Evolutionary conservation across 2,329 filamentous ascomycete species (phyloP).

Genomic region (Aspergillus sojae): DNA sequence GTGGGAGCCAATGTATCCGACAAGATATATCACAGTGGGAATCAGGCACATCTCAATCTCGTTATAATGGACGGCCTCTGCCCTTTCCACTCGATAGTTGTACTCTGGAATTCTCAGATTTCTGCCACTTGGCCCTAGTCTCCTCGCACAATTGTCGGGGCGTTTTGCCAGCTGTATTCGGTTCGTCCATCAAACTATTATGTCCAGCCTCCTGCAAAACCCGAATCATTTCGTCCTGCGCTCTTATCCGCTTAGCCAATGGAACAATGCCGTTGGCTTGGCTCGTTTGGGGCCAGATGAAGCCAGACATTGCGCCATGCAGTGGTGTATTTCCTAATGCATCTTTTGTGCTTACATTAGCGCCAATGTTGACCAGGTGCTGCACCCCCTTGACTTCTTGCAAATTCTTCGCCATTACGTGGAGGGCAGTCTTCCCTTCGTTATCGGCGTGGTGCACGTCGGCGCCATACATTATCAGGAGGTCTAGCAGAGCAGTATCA

Average conservation of each 20-base stretch:
- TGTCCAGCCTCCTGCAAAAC: slow-evolving; percentile 12
- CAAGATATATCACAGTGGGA: too few species aligned
- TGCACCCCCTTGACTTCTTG: slow-evolving; percentile 21
- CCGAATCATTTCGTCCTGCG: slow-evolving; percentile 22
- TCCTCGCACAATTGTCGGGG: neutral
- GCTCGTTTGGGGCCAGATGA: neutral
- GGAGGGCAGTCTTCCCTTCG: too few species aligned
- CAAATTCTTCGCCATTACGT: slow-evolving; percentile 20
- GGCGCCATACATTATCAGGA: too few species aligned
- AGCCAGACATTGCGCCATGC: slow-evolving; percentile 21
- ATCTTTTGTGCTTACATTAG: slow-evolving; percentile 22
- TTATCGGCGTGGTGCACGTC: too few species aligned
- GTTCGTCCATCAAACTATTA: slow-evolving; percentile 22
- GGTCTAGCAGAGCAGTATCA: too few species aligned
- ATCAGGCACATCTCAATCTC: too few species aligned
- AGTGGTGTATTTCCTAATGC: slow-evolving; percentile 24
- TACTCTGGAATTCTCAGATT: too few species aligned
- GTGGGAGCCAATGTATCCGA: too few species aligned
- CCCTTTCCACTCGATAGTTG: too few species aligned
- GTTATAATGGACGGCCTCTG: too few species aligned
- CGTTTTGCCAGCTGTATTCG: slow-evolving; percentile 13
- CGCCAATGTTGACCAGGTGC: slow-evolving; percentile 20
- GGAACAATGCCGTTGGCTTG: neutral
- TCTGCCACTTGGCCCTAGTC: neutral
- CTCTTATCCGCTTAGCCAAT: slow-evolving; percentile 17